Evolutionary conservation across 2,329 filamentous ascomycete genomes (phyloP).

Genomic region (Trichoderma brevicompactum): DNA sequence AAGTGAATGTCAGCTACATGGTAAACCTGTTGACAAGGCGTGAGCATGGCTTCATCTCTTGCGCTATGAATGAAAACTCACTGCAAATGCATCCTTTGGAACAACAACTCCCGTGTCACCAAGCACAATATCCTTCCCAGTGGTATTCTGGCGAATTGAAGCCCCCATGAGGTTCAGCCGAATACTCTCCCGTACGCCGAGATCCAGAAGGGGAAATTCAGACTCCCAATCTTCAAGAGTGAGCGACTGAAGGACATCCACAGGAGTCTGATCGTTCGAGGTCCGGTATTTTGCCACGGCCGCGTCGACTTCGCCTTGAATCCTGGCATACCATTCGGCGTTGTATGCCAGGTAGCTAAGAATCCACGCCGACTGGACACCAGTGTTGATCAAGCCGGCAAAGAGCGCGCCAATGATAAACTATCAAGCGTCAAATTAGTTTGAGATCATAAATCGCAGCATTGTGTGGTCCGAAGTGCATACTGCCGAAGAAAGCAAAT

Average conservation of each 20-base stretch:
- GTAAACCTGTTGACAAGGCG: constrained; percentile 41
- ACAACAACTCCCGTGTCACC: constrained; percentile 53
- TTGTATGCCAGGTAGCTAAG: constrained; percentile 54
- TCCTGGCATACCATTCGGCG: constrained; percentile 50
- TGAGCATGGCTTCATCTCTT: not conserved
- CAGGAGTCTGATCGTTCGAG: constrained; percentile 37
- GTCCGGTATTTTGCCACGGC: constrained; percentile 50
- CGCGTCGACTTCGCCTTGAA: constrained; percentile 52
- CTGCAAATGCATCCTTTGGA: constrained; percentile 52
- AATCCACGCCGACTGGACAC: constrained; percentile 59
- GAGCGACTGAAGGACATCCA: constrained; percentile 49
- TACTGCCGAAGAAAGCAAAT: constrained; percentile 49
- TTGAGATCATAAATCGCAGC: not conserved
- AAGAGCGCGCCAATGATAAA: constrained; percentile 60
- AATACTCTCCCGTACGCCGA: constrained; percentile 59
- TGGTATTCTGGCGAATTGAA: constrained; percentile 57
- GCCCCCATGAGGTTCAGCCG: constrained; percentile 54
- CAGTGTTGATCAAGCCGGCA: constrained; percentile 61
- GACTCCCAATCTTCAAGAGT: constrained; percentile 59
- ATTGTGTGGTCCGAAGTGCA: constrained; percentile 27
- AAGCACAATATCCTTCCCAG: constrained; percentile 50
- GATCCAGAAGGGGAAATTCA: constrained; percentile 57
- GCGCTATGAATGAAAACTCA: constrained; percentile 26
- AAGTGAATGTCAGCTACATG: constrained; percentile 54
- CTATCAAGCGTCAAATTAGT: constrained; percentile 32